Percentiles rank a stretch among this genome's conserved stretches.
These are phyloP conservation scores for Colletotrichum gloeosporioides DNA, from an alignment of 2,329 filamentous ascomycete genomes.

Conservation along the genomic window DNA sequence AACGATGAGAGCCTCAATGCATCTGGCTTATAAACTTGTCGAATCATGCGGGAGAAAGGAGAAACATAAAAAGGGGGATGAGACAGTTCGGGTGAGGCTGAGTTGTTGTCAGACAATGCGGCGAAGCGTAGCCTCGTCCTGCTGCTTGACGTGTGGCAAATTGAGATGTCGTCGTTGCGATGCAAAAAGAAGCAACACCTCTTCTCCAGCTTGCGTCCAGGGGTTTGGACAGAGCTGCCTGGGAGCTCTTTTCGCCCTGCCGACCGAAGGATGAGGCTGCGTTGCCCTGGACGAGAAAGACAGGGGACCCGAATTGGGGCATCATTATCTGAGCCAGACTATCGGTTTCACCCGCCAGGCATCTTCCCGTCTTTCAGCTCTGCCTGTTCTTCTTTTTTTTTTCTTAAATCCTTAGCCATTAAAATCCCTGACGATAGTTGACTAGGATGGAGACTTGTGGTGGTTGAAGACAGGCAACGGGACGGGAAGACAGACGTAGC, in stretches of 20 bases:
- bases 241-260: background rate
- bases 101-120: background rate
- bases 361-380: background rate
- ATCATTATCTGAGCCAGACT: background rate
- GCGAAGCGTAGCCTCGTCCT: background rate
- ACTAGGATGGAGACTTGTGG: background rate
- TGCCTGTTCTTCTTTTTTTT: background rate
- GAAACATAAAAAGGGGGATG: background rate
- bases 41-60: background rate
- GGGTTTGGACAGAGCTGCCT: background rate
- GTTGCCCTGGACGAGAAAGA: background rate
- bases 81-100: background rate
- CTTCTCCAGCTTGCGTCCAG: background rate
- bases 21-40: background rate
- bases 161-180: background rate
- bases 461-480: background rate
- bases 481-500: background rate
- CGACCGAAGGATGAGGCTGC: background rate
- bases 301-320: background rate
- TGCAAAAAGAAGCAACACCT: background rate
- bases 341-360: slow-evolving; percentile 1
- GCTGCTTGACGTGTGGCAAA: slow-evolving; percentile 13
- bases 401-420: background rate
- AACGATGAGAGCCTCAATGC: background rate
- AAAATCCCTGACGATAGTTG: background rate